A percentile compares a stretch with the other conserved stretches of the same genome.
These are phyloP conservation scores for Colletotrichum tabaci DNA, from an alignment of 2,329 filamentous ascomycete species.

Conservation along the genomic window DNA sequence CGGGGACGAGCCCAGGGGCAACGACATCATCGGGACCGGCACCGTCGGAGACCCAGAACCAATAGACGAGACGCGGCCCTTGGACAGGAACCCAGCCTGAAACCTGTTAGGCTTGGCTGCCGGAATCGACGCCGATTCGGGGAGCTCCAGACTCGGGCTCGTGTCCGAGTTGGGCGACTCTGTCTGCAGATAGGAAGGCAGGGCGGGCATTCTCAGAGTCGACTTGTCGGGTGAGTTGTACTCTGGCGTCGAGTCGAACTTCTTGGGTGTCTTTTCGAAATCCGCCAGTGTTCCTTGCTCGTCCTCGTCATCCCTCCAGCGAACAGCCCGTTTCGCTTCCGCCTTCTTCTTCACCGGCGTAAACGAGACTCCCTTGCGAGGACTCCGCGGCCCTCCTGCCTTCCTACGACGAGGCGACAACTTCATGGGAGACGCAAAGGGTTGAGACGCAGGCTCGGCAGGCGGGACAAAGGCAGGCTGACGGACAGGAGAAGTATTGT, in stretches of 20 bases:
- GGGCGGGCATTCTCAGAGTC: slow-evolving; percentile 49
- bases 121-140: slow-evolving; percentile 56
- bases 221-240: slow-evolving; percentile 64
- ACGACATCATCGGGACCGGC: slow-evolving; percentile 68
- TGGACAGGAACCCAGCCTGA: slow-evolving; percentile 88
- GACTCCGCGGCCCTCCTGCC: slow-evolving; percentile 58
- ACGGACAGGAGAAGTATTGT: slow-evolving; percentile 61
- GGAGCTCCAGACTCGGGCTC: slow-evolving; percentile 72
- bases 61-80: slow-evolving; percentile 57
- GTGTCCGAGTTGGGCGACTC: slow-evolving; percentile 66
- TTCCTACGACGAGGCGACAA: slow-evolving; percentile 87
- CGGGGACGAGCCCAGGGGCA: slow-evolving; percentile 65
- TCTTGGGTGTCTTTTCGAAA: slow-evolving; percentile 91
- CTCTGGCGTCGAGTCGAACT: slow-evolving; percentile 70
- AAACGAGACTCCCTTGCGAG: slow-evolving; percentile 81
- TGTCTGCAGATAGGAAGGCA: slow-evolving; percentile 65
- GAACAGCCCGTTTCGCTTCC: slow-evolving; percentile 81
- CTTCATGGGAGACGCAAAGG: slow-evolving; percentile 75
- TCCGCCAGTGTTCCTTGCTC: slow-evolving; percentile 89
- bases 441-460: slow-evolving; percentile 43
- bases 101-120: slow-evolving; percentile 80
- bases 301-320: slow-evolving; percentile 91
- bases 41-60: slow-evolving; percentile 74
- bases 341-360: slow-evolving; percentile 85
- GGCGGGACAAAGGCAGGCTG: slow-evolving; percentile 58